A percentile compares a stretch with the other conserved stretches of the same genome.
phyloP scores from a whole-genome alignment of 805 yeast species.

The Monosporozyma unispora region DNA sequence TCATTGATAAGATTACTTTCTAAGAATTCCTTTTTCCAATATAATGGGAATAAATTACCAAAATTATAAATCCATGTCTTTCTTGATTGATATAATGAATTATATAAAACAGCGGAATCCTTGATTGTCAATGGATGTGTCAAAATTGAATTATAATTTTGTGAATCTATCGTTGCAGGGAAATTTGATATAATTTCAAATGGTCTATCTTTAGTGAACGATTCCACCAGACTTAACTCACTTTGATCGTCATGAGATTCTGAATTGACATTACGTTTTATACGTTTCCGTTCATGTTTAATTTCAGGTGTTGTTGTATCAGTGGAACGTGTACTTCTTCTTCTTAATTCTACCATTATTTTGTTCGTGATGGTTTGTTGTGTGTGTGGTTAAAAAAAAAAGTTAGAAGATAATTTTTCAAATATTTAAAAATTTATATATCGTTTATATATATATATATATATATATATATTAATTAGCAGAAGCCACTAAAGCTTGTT shows the following conservation, averaged over 20 bases:
- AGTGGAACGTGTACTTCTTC: background rate
- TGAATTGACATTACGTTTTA: too few species aligned
- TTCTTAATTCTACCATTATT: background rate
- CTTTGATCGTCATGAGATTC: too few species aligned
- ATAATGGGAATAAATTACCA: constrained; percentile 61
- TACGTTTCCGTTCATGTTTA: constrained; percentile 1
- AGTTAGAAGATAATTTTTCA: too few species aligned
- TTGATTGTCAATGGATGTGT: constrained; percentile 58
- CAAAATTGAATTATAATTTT: constrained; percentile 45
- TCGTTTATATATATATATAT: background rate
- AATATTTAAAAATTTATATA: too few species aligned
- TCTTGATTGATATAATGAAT: constrained; percentile 67
- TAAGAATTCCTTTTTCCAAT: constrained; percentile 51
- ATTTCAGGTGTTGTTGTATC: background rate
- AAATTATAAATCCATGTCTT: constrained; percentile 44
- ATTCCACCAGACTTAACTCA: background rate
- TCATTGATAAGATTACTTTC: constrained; percentile 25
- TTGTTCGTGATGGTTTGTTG: background rate
- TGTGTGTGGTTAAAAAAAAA: background rate
- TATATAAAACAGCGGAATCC: constrained; percentile 65
- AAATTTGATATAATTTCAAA: constrained; percentile 56
- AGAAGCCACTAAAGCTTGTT: constrained; percentile 51
- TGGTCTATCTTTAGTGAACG: background rate
- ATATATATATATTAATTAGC: constrained; percentile 3
- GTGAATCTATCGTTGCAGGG: constrained; percentile 57